These are phyloP conservation scores for Cercophora newfieldiana DNA, from an alignment of 495 filamentous ascomycete species.

Conservation along the genomic window DNA sequence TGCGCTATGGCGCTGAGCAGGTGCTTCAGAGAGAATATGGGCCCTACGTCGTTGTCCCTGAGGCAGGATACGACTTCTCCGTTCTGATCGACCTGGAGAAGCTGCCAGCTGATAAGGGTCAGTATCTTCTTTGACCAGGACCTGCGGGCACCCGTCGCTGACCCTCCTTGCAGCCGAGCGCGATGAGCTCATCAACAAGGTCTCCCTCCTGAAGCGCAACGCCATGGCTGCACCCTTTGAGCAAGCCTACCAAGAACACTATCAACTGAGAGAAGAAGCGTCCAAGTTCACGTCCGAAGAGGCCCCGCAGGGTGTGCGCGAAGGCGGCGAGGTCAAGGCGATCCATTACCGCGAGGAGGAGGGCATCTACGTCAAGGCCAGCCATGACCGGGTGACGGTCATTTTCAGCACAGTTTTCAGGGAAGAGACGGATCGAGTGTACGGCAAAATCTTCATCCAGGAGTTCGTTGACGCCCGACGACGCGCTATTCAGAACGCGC, in stretches of 20 bases:
- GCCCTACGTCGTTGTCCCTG: constrained; percentile 80
- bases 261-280: constrained; percentile 78
- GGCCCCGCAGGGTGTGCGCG: constrained; percentile 81
- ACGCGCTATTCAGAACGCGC: constrained; percentile 94
- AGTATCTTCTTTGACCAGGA: constrained; percentile 9
- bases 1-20: constrained; percentile 86
- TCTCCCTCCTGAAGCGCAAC: constrained; percentile 91
- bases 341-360: constrained; percentile 98
- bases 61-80: constrained; percentile 93
- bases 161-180: constrained; percentile 58
- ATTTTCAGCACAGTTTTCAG: constrained; percentile 98
- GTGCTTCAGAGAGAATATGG: constrained; percentile 95
- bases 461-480: constrained; percentile 96
- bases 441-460: constrained; percentile 90
- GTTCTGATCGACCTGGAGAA: constrained; percentile 84
- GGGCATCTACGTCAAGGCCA: constrained; percentile 99
- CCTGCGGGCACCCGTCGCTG: constrained; percentile 8
- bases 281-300: constrained; percentile 88
- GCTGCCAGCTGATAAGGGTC: constrained; percentile 74
- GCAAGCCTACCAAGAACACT: constrained; percentile 90
- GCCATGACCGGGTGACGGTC: constrained; percentile 93
- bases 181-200: constrained; percentile 80
- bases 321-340: constrained; percentile 91
- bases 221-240: constrained; percentile 98
- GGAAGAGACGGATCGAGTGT: constrained; percentile 95